Evolutionary conservation across 108 stramenopile species (phyloP), one percentile per base, ranked within the genome.

Genomic region (Conticribra weissflogii): DNA sequence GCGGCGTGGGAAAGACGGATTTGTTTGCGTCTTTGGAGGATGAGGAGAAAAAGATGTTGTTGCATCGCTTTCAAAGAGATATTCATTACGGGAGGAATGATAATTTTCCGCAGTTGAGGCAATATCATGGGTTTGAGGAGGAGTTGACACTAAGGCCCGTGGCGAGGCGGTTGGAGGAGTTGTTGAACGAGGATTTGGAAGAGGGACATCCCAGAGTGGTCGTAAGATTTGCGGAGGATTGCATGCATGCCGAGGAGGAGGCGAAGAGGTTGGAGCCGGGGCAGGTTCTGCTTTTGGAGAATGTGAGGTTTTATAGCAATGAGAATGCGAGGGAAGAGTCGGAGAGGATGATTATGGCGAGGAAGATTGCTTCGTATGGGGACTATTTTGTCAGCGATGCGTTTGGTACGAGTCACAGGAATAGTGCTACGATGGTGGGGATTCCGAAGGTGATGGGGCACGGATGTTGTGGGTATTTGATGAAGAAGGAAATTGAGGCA

Each of bases 351-450:
- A 22, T 34, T 1, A 79, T 79, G 76, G 81, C 67, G 3, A 23
- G 63, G 29, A 50, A 41, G 1, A 72, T 96, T 28, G 87, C 94
- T 44, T 56, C 83, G 16, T 72, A 78, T 71, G 83, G 79, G 55
- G 90, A 98, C 71, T 78, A 69, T 51, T 94, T 88, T 78, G 88
- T 99, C 53, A 97, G 96, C 76, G 99, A 99, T 79, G 99, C 99
- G 24, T 99, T 99, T 71, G 99, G 98, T n/a, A 99, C 98, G n/a
- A 90, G 92, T 22, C 99, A 99, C 81, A 91, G 99, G 15, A 96
- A 68, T 19, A 83, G 84, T 47, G 93, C 93, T 4, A 82, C 81
- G 32, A 74, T 74, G n/a, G 67, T 55, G 9, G 89, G 88, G 18
- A 78, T 90, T 23, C 84, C 91, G 18, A 55, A 56, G 18, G 66